Base-by-base conservation (phyloP, 1,284 basidiomycete genomes). In the Boletus holoroseus region DNA sequence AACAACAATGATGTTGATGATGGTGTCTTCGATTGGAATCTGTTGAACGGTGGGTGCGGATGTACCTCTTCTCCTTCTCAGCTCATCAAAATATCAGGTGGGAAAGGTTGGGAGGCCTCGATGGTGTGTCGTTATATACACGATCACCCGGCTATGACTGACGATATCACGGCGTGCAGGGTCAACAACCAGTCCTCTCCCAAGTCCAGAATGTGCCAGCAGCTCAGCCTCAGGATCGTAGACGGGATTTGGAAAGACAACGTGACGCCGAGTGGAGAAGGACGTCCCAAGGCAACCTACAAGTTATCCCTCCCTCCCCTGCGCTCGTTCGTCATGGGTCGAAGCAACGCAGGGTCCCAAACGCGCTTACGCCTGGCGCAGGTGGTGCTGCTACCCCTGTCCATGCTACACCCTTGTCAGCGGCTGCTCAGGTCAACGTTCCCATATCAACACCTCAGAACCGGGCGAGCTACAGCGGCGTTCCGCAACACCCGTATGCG, bases 21-120 rank as follows among this genome's bases (percentile, higher is more conserved):
- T 68, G 88, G 90, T 41, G 75, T 95, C 13, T 98, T 90, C 63
- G 95, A 99, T 68, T 98, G 96, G 95, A 96, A 94, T 86, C 68
- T 92, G 43, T 74, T 99, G 53, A 95, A 98, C 68, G 79, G 77
- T 52, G 84, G 94, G 71, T 83, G 78, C 77, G 50, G 44, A 62
- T 50, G 16, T 44, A 39, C 22, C 15, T 46, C 40, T 51, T 7
- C 28, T 27, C 27, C 37, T 30, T 42, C 44, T 28, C 16, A 3
- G 22, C 54, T 55, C 57, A 52, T 57, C 50, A 34, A 24, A 13
- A 30, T 22, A 43, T 50, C 61, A 87, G 85, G 85, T 60, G 94
- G 93, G 40, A 89, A 92, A 72, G 95, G 95, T 49, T 98, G 94
- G 94, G 94, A 98, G 73, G 82, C 80, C 34, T 85, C 85, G 38